Percentiles rank a stretch among this genome's conserved stretches.
Conservation (phyloP, 495 filamentous ascomycete genomes). For the Neurospora tetraspora region DNA sequence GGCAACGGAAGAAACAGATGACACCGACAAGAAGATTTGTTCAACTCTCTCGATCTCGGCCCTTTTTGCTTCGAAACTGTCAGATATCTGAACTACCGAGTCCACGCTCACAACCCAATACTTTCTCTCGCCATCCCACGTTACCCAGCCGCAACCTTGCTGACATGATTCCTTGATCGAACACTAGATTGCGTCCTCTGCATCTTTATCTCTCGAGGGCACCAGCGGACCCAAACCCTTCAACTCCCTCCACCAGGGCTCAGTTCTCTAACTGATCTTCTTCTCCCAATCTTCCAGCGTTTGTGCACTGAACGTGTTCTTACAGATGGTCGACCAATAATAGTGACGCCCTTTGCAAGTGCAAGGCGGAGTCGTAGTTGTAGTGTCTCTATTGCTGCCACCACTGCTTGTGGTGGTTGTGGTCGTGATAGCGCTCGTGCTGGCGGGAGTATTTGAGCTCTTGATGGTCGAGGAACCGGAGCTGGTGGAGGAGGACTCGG, state of each 20-base stretch:
- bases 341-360: neutral
- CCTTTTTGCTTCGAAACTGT: neutral
- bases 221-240: neutral
- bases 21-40: neutral
- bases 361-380: neutral
- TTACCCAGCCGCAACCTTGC: neutral
- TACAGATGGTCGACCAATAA: neutral
- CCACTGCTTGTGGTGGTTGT: neutral
- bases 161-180: neutral
- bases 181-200: neutral
- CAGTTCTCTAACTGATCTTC: accelerated
- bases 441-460: neutral
- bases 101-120: neutral
- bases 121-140: neutral
- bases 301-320: neutral
- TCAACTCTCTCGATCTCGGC: neutral
- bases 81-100: neutral
- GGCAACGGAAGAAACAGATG: neutral
- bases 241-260: neutral
- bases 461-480: neutral
- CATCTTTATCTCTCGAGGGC: neutral
- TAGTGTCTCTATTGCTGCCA: neutral
- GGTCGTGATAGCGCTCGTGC: neutral
- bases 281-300: neutral
- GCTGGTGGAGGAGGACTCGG: neutral